A percentile compares a stretch with the other conserved stretches of the same genome.
phyloP scores from a whole-genome alignment of 495 filamentous ascomycete species.

The Schizothecium vesticola region DNA sequence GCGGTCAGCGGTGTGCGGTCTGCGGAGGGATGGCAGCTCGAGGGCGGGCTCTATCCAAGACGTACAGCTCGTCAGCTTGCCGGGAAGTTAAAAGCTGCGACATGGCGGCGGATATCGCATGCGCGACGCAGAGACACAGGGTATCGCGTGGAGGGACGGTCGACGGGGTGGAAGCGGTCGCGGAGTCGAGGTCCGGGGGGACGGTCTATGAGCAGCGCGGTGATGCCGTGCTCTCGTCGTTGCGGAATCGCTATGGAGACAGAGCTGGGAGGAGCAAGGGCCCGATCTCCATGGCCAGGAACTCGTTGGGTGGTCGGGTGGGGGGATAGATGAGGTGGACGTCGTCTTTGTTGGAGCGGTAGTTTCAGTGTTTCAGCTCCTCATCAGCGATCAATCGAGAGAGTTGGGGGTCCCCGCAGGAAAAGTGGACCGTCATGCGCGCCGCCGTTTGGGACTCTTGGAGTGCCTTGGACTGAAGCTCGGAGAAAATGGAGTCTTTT shows the following conservation, averaged over 20 bases:
- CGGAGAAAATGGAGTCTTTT: not conserved
- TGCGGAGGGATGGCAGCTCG: not conserved
- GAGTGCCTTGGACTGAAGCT: not conserved
- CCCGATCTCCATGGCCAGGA: slow-evolving; percentile 11
- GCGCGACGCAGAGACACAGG: not conserved
- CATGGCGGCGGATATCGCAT: slow-evolving; percentile 41
- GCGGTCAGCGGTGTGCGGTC: slow-evolving; percentile 12
- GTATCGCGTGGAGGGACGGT: not conserved
- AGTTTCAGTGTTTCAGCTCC: slow-evolving; percentile 2
- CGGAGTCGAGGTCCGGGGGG: not conserved
- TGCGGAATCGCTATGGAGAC: not conserved
- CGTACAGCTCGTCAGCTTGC: slow-evolving; percentile 87
- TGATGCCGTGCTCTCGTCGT: not conserved
- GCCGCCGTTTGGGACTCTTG: not conserved
- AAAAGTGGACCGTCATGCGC: slow-evolving; percentile 5
- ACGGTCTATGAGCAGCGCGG: not conserved
- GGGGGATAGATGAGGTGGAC: not conserved
- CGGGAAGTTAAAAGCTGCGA: slow-evolving; percentile 68
- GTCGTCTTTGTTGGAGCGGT: not conserved
- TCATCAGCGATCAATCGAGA: not conserved
- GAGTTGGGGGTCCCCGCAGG: slow-evolving; percentile 2
- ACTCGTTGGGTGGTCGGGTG: not conserved
- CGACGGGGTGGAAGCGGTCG: not conserved
- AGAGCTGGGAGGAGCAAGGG: not conserved
- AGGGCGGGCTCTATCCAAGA: slow-evolving; percentile 6